Base-by-base conservation (phyloP, 768 basidiomycete genomes). In the Tulasnella sp. region DNA sequence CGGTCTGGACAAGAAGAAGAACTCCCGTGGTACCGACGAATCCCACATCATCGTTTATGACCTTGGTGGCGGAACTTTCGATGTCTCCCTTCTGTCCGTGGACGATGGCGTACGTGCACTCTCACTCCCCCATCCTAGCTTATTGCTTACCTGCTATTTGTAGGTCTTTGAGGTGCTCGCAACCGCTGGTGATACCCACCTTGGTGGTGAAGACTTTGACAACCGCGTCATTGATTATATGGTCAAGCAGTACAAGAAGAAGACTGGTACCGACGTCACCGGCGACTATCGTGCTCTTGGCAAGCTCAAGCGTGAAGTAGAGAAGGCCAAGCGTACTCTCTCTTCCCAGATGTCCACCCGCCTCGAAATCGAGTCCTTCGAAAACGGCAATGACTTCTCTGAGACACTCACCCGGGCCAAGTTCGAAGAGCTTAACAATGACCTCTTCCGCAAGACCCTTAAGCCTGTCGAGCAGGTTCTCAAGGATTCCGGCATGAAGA, bases 361-460 rank as follows among this genome's bases (percentile, higher is more conserved):
- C 61, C 77, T 99, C 62, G 94, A 99, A 69, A 94, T 99, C 61
- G 94, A 99, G 72, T 80, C 81, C 27, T 97, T 98, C 72, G 92
- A 93, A 70, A 81, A 83, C 65, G 94, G 94, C 62, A 93, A 94
- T 65, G 94, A 99, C 75, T 90, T 97, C 67, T 87, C 91, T 32
- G 94, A 97, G 78, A 89, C 88, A 5, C 80, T 98, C 31, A 98
- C 94, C 52, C 83, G 94, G 54, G 94, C 94, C 75, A 98, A 96
- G 74, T 98, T 99, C 68, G 94, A 98, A 71, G 93, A 98, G 71
- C 78, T 97, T 63, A 96, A 94, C 81, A 85, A 96, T 75, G 94
- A 99, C 66, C 81, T 98, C 51, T 99, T 99, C 86, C 80, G 94
- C 67, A 94, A 94, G 81, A 99, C 94, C 32, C 90, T 98, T 89